phyloP scores from a whole-genome alignment of 805 yeast species.

The Wilhelminamyces savonicus region DNA sequence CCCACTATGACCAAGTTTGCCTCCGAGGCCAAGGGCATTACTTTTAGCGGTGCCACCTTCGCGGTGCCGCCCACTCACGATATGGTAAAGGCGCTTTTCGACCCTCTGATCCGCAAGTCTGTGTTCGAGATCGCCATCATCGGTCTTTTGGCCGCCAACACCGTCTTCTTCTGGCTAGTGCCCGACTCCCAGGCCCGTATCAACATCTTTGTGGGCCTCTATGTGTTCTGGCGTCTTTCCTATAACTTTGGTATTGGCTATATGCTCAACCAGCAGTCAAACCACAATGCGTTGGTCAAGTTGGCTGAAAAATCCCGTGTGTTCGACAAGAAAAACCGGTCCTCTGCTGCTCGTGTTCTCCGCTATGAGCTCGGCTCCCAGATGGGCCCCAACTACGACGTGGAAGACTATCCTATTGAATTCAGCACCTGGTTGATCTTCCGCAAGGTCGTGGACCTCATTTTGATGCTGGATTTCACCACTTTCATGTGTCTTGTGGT shows the following conservation, averaged over 20 bases:
- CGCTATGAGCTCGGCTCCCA: constrained; percentile 29
- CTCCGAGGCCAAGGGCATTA: constrained; percentile 34
- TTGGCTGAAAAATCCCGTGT: constrained; percentile 38
- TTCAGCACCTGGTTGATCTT: constrained; percentile 79
- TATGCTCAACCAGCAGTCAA: constrained; percentile 60
- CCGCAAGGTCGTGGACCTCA: constrained; percentile 72
- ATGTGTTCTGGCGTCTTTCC: constrained; percentile 67
- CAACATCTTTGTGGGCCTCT: constrained; percentile 44
- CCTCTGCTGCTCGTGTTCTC: constrained; percentile 33
- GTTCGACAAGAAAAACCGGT: constrained; percentile 30
- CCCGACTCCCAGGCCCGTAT: constrained; percentile 18
- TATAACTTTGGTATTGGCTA: constrained; percentile 80
- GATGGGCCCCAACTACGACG: constrained; percentile 28
- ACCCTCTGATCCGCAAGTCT: constrained; percentile 68
- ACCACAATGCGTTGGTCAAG: constrained; percentile 19
- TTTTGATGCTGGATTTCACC: constrained; percentile 79
- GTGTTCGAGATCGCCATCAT: constrained; percentile 58
- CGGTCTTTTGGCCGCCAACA: constrained; percentile 23
- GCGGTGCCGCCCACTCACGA: constrained; percentile 65
- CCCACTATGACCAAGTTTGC: too few species aligned
- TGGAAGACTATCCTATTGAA: constrained; percentile 50
- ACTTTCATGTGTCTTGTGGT: constrained; percentile 64
- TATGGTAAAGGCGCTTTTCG: constrained; percentile 76
- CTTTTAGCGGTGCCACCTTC: constrained; percentile 39
- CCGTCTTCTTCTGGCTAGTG: constrained; percentile 23